A percentile compares a stretch with the other conserved stretches of the same genome.
These are phyloP conservation scores for Skeletonema potamos DNA, from an alignment of 108 stramenopile genomes.

Conservation along the genomic window DNA sequence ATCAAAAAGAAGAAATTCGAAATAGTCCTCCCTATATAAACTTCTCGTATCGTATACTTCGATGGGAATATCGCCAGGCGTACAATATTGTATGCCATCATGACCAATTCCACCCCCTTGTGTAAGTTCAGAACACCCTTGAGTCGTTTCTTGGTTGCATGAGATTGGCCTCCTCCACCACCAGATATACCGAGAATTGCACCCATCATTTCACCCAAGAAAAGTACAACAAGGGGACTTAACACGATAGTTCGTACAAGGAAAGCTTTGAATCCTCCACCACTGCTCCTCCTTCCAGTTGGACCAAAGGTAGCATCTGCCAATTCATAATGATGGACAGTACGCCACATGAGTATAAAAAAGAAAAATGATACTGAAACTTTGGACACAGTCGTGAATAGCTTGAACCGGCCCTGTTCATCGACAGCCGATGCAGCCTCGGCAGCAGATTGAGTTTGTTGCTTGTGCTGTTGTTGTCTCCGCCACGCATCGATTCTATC, in stretches of 20 bases:
- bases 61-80: conserved; percentile 64
- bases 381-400: conserved; percentile 73
- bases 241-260: conserved; percentile 46
- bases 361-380: conserved; percentile 77
- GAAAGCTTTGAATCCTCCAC: conserved; percentile 10
- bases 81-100: conserved; percentile 70
- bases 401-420: conserved; percentile 68
- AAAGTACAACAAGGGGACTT: conserved; percentile 55
- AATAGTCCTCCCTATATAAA: conserved; percentile 73
- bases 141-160: conserved; percentile 67
- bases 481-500: conserved; percentile 76
- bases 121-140: conserved; percentile 85
- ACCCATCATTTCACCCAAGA: conserved; percentile 82
- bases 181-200: conserved; percentile 56
- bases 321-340: conserved; percentile 80
- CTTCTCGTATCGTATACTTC: conserved; percentile 64
- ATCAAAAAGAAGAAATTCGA: conserved; percentile 80
- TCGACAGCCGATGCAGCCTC: conserved; percentile 57
- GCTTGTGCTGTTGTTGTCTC: conserved; percentile 50
- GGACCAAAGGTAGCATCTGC: conserved; percentile 61
- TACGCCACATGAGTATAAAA: conserved; percentile 84
- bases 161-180: conserved; percentile 32
- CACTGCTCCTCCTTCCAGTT: neutral
- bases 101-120: conserved; percentile 66
- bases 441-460: conserved; percentile 20